A percentile compares a stretch with the other conserved stretches of the same genome.
phyloP scores from a whole-genome alignment of 2,329 filamentous ascomycete species.

The Rhexocercosporidium sp. region DNA sequence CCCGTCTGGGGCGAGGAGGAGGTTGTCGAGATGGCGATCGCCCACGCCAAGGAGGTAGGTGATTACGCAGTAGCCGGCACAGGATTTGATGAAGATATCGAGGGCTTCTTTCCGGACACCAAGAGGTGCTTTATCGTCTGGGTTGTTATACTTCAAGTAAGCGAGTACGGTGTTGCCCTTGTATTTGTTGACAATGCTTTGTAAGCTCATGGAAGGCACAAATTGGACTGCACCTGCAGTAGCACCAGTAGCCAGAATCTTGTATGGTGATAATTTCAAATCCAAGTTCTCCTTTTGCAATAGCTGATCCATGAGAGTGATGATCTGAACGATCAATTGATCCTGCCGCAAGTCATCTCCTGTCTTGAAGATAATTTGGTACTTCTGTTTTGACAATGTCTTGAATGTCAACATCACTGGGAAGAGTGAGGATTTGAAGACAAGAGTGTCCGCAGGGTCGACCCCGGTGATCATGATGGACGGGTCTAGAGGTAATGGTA shows the following conservation, averaged over 20 bases:
- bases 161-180: slow-evolving; percentile 75
- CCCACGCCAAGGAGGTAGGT: slow-evolving; percentile 97
- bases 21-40: slow-evolving; percentile 93
- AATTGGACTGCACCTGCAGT: slow-evolving; percentile 93
- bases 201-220: slow-evolving; percentile 83
- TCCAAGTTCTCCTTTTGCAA: slow-evolving; percentile 96
- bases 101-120: slow-evolving; percentile 91
- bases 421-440: slow-evolving; percentile 94
- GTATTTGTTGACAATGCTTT: slow-evolving; percentile 83
- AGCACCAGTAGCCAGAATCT: slow-evolving; percentile 91
- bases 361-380: slow-evolving; percentile 96
- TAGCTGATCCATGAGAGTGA: slow-evolving; percentile 95
- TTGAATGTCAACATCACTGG: slow-evolving; percentile 92
- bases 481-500: slow-evolving; percentile 89
- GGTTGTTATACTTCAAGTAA: slow-evolving; percentile 88
- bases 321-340: slow-evolving; percentile 96
- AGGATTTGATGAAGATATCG: slow-evolving; percentile 94
- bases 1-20: slow-evolving; percentile 85
- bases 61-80: slow-evolving; percentile 97
- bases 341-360: slow-evolving; percentile 96
- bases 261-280: slow-evolving; percentile 92
- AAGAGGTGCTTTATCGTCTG: slow-evolving; percentile 79
- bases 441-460: slow-evolving; percentile 81
- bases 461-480: slow-evolving; percentile 79
- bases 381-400: slow-evolving; percentile 76